Evolutionary conservation across 2,329 filamentous ascomycete species (phyloP).

Genomic region (Capronia epimyces): DNA sequence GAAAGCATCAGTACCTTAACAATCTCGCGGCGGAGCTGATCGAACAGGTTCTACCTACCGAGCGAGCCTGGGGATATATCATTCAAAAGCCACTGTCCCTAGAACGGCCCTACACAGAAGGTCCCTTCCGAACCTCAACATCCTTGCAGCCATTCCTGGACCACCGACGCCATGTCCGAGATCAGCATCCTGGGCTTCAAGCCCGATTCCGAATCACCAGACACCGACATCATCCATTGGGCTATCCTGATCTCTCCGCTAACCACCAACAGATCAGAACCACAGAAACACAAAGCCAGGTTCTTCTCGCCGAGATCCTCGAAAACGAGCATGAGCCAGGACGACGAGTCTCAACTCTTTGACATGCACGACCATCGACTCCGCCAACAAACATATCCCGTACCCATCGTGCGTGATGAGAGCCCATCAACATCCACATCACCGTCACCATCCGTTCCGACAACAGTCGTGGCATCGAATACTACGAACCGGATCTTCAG

Average conservation of each 20-base stretch:
- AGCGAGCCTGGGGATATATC: too few species aligned
- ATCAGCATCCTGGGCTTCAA: conserved; percentile 20
- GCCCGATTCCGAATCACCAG: not conserved
- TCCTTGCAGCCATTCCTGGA: too few species aligned
- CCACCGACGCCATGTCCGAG: conserved; percentile 17
- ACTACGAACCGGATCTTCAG: not conserved
- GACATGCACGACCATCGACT: conserved; percentile 25
- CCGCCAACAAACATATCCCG: conserved; percentile 19
- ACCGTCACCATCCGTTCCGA: not conserved
- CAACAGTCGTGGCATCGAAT: not conserved
- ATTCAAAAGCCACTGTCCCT: too few species aligned
- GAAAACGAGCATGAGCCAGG: not conserved
- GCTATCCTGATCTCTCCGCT: conserved; percentile 17
- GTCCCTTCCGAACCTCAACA: too few species aligned
- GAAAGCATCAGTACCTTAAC: too few species aligned
- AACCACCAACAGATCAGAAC: not conserved
- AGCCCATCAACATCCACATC: not conserved
- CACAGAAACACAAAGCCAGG: conserved; percentile 1
- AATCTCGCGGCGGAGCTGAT: too few species aligned
- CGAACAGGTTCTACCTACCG: too few species aligned
- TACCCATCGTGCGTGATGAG: not conserved
- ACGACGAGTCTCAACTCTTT: conserved; percentile 7
- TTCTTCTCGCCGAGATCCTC: conserved; percentile 9
- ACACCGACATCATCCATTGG: conserved; percentile 12
- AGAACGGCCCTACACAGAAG: too few species aligned